Evolutionary conservation across 2,329 filamentous ascomycete genomes (phyloP).

Genomic region (Drechslera avenae): DNA sequence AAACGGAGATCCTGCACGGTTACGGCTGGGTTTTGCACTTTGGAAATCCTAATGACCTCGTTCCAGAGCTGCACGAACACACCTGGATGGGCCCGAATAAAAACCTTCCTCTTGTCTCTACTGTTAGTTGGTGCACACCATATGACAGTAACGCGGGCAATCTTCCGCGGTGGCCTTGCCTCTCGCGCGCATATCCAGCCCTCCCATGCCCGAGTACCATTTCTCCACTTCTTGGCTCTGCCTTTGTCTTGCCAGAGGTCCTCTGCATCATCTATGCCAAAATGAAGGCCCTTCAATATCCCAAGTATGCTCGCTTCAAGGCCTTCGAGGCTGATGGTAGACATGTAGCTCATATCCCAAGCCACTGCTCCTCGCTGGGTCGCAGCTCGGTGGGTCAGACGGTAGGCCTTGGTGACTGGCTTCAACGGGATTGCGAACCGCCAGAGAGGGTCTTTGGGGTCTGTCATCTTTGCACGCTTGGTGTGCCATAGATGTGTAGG

Average conservation of each 20-base stretch:
- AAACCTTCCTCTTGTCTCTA: slow-evolving; percentile 57
- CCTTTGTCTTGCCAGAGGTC: slow-evolving; percentile 61
- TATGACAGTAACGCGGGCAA: slow-evolving; percentile 74
- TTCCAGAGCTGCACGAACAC: slow-evolving; percentile 74
- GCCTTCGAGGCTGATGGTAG: slow-evolving; percentile 80
- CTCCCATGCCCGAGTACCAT: slow-evolving; percentile 62
- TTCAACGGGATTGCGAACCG: slow-evolving; percentile 84
- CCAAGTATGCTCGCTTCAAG: slow-evolving; percentile 65
- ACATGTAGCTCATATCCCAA: slow-evolving; percentile 96
- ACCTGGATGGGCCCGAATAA: slow-evolving; percentile 82
- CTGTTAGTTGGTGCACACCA: slow-evolving; percentile 62
- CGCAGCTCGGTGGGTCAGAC: slow-evolving; percentile 81
- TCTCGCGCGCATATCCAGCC: slow-evolving; percentile 64
- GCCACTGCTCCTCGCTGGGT: slow-evolving; percentile 76
- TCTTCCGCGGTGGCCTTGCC: slow-evolving; percentile 56
- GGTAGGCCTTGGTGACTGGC: slow-evolving; percentile 87
- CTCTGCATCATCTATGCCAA: slow-evolving; percentile 60
- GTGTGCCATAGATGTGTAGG: slow-evolving; percentile 94
- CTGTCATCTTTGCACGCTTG: slow-evolving; percentile 88
- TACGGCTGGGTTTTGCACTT: slow-evolving; percentile 65
- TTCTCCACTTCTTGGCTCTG: slow-evolving; percentile 71
- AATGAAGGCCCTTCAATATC: slow-evolving; percentile 65
- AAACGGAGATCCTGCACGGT: slow-evolving; percentile 72
- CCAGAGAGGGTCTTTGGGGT: slow-evolving; percentile 81
- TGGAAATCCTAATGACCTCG: slow-evolving; percentile 62